Percentiles rank a stretch among this genome's conserved stretches.
These are phyloP conservation scores for Claviceps sp. DNA, from an alignment of 2,329 filamentous ascomycete species.

Conservation along the genomic window DNA sequence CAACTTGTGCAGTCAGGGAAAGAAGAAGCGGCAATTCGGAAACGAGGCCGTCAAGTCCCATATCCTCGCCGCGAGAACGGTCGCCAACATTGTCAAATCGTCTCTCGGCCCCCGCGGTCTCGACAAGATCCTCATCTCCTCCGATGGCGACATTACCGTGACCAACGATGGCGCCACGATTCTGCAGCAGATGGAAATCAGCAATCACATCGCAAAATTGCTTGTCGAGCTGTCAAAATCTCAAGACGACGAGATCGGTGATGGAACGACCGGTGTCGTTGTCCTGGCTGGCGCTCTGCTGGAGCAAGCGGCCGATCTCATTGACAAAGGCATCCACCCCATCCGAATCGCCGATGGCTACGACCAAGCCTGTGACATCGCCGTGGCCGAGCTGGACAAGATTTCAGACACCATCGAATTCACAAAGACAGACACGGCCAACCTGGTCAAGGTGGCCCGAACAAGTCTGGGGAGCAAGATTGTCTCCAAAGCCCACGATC, in stretches of 20 bases:
- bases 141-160: constrained; percentile 96
- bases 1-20: constrained; percentile 59
- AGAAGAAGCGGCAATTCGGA: constrained; percentile 92
- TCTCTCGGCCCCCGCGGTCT: constrained; percentile 90
- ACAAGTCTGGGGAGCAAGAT: constrained; percentile 98
- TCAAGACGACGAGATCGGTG: constrained; percentile 96
- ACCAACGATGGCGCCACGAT: constrained; percentile 99
- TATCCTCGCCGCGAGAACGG: constrained; percentile 90
- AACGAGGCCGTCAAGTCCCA: constrained; percentile 97
- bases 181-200: constrained; percentile 95
- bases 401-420: constrained; percentile 91
- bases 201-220: constrained; percentile 95
- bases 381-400: constrained; percentile 78
- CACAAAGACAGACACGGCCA: constrained; percentile 62
- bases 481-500: constrained; percentile 95
- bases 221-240: constrained; percentile 96
- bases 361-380: constrained; percentile 94
- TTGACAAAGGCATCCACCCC: constrained; percentile 99
- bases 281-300: constrained; percentile 88
- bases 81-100: constrained; percentile 94
- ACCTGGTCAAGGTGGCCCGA: constrained; percentile 87
- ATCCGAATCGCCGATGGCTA: constrained; percentile 98
- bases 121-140: constrained; percentile 98
- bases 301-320: constrained; percentile 92
- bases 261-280: constrained; percentile 95